These are phyloP conservation scores for Seminavis robusta DNA, from an alignment of 108 stramenopile species.

Conservation along the genomic window DNA sequence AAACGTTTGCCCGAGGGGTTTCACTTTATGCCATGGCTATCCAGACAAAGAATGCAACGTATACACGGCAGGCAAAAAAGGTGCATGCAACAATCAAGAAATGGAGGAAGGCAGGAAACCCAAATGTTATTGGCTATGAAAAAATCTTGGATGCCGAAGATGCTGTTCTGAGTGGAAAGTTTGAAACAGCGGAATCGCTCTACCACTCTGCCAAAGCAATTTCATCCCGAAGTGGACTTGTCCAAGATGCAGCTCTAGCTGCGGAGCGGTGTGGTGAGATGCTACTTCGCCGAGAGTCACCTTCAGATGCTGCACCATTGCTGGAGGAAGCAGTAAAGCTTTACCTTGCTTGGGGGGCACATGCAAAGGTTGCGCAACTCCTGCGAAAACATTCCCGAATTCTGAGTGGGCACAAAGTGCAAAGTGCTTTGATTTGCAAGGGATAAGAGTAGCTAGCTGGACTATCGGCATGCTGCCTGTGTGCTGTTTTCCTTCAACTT, in stretches of 20 bases:
- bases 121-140: slow-evolving; percentile 2
- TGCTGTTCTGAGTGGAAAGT: background rate
- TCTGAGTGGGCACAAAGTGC: too few species aligned
- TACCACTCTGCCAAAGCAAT: background rate
- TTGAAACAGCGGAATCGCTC: background rate
- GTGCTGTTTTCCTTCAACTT: too few species aligned
- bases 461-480: too few species aligned
- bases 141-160: slow-evolving; percentile 1
- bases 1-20: background rate
- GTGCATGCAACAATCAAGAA: background rate
- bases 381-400: too few species aligned
- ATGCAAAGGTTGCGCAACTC: background rate
- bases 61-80: background rate
- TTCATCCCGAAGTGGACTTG: background rate
- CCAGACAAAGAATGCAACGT: background rate
- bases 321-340: background rate
- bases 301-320: background rate
- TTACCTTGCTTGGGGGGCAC: background rate
- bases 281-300: too few species aligned
- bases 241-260: background rate
- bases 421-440: too few species aligned
- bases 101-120: background rate
- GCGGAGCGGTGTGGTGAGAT: too few species aligned
- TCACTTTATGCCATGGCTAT: background rate
- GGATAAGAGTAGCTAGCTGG: too few species aligned